These are phyloP conservation scores for Scytalidium sp. DNA, from an alignment of 2,329 filamentous ascomycete genomes.

Conservation along the genomic window DNA sequence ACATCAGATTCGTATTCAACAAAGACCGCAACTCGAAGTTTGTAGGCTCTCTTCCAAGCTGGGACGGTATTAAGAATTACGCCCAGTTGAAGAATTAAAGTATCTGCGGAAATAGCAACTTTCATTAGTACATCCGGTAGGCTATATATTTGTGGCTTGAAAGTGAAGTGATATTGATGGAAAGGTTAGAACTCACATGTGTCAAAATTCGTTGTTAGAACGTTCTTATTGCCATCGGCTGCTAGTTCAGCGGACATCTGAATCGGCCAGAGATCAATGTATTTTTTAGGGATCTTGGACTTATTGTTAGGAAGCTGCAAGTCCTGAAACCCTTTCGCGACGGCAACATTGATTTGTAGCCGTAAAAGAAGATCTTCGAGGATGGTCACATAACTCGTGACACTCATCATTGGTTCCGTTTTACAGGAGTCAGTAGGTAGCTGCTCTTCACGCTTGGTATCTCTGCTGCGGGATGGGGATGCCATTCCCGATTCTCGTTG, in stretches of 20 bases:
- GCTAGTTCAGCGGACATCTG: slow-evolving; percentile 87
- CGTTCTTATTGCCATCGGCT: slow-evolving; percentile 58
- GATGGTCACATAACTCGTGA: slow-evolving; percentile 75
- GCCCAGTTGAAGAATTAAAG: slow-evolving; percentile 81
- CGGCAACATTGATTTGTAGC: slow-evolving; percentile 78
- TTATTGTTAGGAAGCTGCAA: slow-evolving; percentile 68
- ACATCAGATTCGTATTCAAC: slow-evolving; percentile 87
- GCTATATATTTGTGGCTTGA: too few relatives aligned
- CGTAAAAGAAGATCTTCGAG: slow-evolving; percentile 77
- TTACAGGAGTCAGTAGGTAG: slow-evolving; percentile 69
- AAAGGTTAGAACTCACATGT: slow-evolving; percentile 58
- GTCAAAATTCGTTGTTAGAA: slow-evolving; percentile 86
- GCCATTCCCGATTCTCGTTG: not conserved
- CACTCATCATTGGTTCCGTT: slow-evolving; percentile 65
- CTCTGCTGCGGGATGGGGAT: not conserved
- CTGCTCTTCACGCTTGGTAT: slow-evolving; percentile 44
- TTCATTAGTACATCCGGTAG: not conserved
- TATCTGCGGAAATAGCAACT: slow-evolving; percentile 41
- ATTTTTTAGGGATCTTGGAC: slow-evolving; percentile 61
- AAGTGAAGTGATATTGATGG: too few relatives aligned
- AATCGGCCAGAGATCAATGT: slow-evolving; percentile 87
- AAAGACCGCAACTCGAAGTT: slow-evolving; percentile 76
- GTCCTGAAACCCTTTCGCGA: slow-evolving; percentile 76
- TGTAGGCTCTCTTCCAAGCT: slow-evolving; percentile 73
- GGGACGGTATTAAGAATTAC: slow-evolving; percentile 81